Evolutionary conservation across 371 early-diverging fungal species (phyloP).

Genomic region (Mortierella sp.): DNA sequence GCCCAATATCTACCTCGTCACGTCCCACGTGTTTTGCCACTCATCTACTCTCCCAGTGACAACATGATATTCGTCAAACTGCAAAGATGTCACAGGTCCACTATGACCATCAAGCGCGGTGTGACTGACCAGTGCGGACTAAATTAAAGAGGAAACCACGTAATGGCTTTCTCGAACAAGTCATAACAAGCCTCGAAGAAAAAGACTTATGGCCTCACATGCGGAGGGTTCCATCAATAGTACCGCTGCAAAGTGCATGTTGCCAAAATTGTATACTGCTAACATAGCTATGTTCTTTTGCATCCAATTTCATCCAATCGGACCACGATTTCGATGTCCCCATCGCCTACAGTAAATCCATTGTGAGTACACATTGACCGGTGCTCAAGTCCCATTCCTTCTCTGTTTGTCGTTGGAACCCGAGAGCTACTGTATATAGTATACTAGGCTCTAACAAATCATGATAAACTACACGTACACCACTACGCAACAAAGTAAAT

Average conservation of each 20-base stretch:
- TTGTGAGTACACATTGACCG: slow-evolving; percentile 71
- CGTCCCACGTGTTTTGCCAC: slow-evolving; percentile 75
- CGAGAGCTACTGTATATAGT: slow-evolving; percentile 64
- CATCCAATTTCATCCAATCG: slow-evolving; percentile 40
- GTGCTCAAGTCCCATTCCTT: slow-evolving; percentile 90
- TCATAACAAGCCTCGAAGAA: not conserved
- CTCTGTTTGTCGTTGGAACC: slow-evolving; percentile 89
- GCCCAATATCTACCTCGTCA: too few relatives aligned
- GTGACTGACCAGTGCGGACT: slow-evolving; percentile 85
- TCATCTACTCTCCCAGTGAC: slow-evolving; percentile 85
- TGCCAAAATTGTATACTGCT: slow-evolving; percentile 86
- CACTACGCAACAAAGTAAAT: too few relatives aligned
- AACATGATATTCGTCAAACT: slow-evolving; percentile 83
- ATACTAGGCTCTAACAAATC: too few relatives aligned
- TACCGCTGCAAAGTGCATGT: slow-evolving; percentile 86
- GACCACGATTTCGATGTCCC: slow-evolving; percentile 37
- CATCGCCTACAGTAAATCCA: slow-evolving; percentile 80
- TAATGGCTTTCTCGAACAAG: not conserved
- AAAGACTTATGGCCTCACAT: slow-evolving; percentile 87
- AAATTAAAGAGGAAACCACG: not conserved
- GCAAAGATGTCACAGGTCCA: slow-evolving; percentile 76
- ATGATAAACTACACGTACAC: too few relatives aligned
- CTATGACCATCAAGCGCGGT: slow-evolving; percentile 81
- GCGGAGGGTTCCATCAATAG: slow-evolving; percentile 86
- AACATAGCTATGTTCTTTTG: slow-evolving; percentile 63